Base-by-base conservation (phyloP, 176 grass and related monocot genomes). In the Dendrocalamus sinicus region DNA sequence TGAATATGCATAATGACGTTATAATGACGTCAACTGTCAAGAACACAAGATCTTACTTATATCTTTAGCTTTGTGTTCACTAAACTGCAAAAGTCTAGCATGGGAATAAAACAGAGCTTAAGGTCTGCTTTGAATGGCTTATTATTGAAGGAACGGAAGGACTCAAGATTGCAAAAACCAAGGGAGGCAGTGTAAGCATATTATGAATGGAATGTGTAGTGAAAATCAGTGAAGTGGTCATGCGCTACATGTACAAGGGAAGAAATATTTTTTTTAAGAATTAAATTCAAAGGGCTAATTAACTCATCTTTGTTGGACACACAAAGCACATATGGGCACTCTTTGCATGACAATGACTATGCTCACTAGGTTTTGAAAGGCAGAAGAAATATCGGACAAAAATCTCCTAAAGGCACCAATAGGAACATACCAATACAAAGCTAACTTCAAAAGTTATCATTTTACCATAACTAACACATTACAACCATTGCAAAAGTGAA, bases 211-310 rank as follows among this genome's bases (percentile, higher is more conserved):
- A 55, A 67, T 47, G 16, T 4, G 12, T 26, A 67, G 5, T 65
- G 3, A 51, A 43, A 54, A 28, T 64, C 4, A 48, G 7, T 59
- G 48, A 12, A 35, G 30, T 16, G 26, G 35, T 45, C 28, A 0
- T 61, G 50, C 2, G 8, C 4, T 71, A 17, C 9, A 66, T 63
- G 5, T 30, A 23, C 67, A 89, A 64, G 0, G 16, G 40, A 69
- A 75, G 20, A 62, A 72, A 63, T 28, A 12, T 16, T 23, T 59
- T 84, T 24, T 84, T 37, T 28, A n/a, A 67, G 9, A 85, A 19
- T 24, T 41, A 6, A 68, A 76, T 24, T 32, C 13, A 17, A 76
- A 52, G 50, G 16, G 15, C 14, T 46, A 82, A 19, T 13, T 48
- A 73, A 30, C 3, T 71, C 44, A 70, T 83, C 23, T 4, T 76